These are phyloP conservation scores for Actinomortierella wolfii DNA, from an alignment of 371 early-diverging fungal genomes.

Conservation along the genomic window DNA sequence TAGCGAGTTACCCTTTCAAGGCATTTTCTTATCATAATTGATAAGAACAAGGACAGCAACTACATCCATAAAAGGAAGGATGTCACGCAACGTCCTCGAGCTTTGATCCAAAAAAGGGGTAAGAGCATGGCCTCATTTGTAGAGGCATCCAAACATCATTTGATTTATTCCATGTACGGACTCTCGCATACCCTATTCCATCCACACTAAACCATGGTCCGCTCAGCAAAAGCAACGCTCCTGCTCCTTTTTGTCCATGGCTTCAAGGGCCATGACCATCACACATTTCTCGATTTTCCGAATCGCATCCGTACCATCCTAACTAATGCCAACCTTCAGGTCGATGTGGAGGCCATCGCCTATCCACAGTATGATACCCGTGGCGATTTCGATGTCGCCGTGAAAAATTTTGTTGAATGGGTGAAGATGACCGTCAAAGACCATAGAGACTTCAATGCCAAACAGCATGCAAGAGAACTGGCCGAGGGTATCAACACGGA, in stretches of 20 bases:
- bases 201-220: constrained; percentile 21
- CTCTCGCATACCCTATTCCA: too few species aligned
- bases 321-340: constrained; percentile 47
- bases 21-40: too few species aligned
- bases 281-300: constrained; percentile 60
- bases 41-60: too few species aligned
- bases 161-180: too few species aligned
- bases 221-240: constrained; percentile 37
- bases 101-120: too few species aligned
- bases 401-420: constrained; percentile 54
- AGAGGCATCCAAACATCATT: too few species aligned
- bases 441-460: constrained; percentile 33
- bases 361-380: constrained; percentile 67
- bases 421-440: constrained; percentile 48
- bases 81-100: too few species aligned
- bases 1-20: too few species aligned
- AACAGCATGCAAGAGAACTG: constrained; percentile 15
- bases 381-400: constrained; percentile 52
- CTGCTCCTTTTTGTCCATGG: constrained; percentile 64
- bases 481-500: constrained; percentile 1
- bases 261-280: constrained; percentile 52
- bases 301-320: constrained; percentile 57
- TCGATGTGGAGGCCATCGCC: constrained; percentile 55
- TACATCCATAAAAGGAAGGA: too few species aligned
- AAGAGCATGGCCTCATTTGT: too few species aligned